Percentiles rank a stretch among this genome's conserved stretches.
These are phyloP conservation scores for Russula sp. DNA, from an alignment of 768 basidiomycete genomes.

Conservation along the genomic window DNA sequence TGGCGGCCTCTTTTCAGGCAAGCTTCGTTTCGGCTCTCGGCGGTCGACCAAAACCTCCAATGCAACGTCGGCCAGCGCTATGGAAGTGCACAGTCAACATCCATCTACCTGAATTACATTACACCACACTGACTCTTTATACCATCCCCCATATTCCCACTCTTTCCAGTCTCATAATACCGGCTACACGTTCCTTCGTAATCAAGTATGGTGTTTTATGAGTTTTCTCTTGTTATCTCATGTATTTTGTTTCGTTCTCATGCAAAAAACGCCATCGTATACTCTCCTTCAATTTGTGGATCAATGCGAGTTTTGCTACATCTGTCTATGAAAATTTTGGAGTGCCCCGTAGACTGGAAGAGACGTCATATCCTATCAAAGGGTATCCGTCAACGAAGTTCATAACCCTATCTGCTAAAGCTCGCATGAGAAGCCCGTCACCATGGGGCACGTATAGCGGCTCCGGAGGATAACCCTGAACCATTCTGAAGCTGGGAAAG, in stretches of 20 bases:
- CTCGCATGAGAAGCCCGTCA: not conserved
- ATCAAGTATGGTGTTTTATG: slow-evolving; percentile 27
- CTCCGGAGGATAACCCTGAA: slow-evolving; percentile 12
- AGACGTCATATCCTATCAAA: not conserved
- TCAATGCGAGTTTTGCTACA: slow-evolving; percentile 12
- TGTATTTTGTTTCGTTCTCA: slow-evolving; percentile 18
- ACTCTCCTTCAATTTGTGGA: slow-evolving; percentile 18
- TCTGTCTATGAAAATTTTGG: slow-evolving; percentile 7
- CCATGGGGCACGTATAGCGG: slow-evolving; percentile 30
- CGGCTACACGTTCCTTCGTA: slow-evolving; percentile 28
- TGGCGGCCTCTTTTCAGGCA: slow-evolving; percentile 66
- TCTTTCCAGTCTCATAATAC: slow-evolving; percentile 21
- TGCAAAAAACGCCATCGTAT: slow-evolving; percentile 19
- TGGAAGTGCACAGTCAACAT: slow-evolving; percentile 20
- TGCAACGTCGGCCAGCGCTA: slow-evolving; percentile 17
- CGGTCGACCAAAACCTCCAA: slow-evolving; percentile 47
- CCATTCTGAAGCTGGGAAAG: slow-evolving; percentile 23
- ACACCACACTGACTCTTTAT: not conserved
- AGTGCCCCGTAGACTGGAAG: not conserved
- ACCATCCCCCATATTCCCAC: not conserved
- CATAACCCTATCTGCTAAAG: not conserved
- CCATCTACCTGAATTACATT: slow-evolving; percentile 11
- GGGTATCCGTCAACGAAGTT: not conserved
- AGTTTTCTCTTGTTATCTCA: slow-evolving; percentile 26
- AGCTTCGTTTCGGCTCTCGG: slow-evolving; percentile 71